Base-by-base conservation (phyloP, 306 rosid species). In the Sicyos edulis region DNA sequence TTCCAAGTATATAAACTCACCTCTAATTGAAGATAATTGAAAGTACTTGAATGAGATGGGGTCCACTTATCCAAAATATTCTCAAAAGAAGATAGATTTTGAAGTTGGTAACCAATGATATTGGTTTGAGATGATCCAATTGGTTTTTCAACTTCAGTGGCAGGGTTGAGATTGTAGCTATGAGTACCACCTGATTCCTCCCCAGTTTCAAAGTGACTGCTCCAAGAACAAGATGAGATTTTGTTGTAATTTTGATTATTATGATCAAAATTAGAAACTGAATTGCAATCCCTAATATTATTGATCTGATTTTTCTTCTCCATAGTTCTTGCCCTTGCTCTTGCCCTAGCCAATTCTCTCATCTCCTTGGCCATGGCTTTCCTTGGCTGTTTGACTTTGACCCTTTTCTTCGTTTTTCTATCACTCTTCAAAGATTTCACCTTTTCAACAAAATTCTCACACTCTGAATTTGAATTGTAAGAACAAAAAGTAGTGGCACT, bases 131-230 rank as follows among this genome's bases (percentile, higher is more conserved):
- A 40, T 40, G 42, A 37, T 37, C 42, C 42, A 37, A 56, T 74
- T 69, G 75, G 74, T 75, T 82, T 80, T 81, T 84, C 83, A 70
- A 67, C 72, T 75, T 81, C 79, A 73, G 79, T 54, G 42, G 87
- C 69, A 15, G 70, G 67, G 64, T 74, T 77, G 60, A 71, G 37
- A 74, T 78, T 80, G 76, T 84, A 81, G 75, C 77, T 57, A 21
- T 82, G 80, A n/a, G 82, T 77, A 21, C 74, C 81, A 64, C 45
- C 70, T 13, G 91, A 84, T 78, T 84, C 88, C 61, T 83, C 92
- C 54, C 79, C 83, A 16, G 81, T 37, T 37, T 37, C 42, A 37
- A 37, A 37, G 42, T 1, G 85, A 54, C 62, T 52, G 75, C 85
- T 88, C 95, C 90, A 90, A 17, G 88, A 74, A 59, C 21, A 60